Percentiles rank a stretch among this genome's conserved stretches.
Evolutionary conservation across 805 yeast genomes (phyloP).

Genomic region (Naumovozyma castellii): DNA sequence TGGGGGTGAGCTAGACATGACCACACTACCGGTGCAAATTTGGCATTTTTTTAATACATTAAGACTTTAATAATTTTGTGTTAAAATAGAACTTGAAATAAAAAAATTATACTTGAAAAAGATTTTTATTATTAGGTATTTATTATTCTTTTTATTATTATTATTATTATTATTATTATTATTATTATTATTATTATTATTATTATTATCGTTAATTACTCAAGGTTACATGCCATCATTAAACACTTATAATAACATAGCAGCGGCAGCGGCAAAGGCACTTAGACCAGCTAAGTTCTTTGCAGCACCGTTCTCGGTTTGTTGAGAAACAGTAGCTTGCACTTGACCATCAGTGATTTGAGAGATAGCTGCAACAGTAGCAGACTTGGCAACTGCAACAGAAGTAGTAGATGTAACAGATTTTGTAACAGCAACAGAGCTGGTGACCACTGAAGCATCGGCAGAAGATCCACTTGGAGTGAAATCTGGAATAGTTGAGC

Average conservation of each 20-base stretch:
- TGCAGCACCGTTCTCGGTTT: constrained; percentile 23
- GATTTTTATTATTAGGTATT: no score
- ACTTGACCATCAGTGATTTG: constrained; percentile 12
- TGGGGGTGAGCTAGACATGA: no score
- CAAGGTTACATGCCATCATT: neutral
- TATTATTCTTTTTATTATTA: no score
- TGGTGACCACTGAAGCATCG: constrained; percentile 7
- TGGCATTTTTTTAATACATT: no score
- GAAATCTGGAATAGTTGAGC: constrained; percentile 16
- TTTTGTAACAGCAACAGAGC: constrained; percentile 14
- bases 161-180: no score
- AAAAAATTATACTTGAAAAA: no score
- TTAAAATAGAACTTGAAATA: no score
- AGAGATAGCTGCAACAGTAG: constrained; percentile 5
- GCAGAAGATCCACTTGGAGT: constrained; percentile 8
- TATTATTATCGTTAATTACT: neutral
- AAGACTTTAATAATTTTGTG: no score
- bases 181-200: neutral
- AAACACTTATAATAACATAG: constrained; percentile 9
- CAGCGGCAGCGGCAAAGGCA: constrained; percentile 13
- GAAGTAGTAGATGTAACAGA: constrained; percentile 16
- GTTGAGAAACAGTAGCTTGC: constrained; percentile 8
- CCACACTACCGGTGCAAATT: no score
- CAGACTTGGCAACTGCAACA: neutral
- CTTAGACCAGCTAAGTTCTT: constrained; percentile 20